Evolutionary conservation across 2,329 filamentous ascomycete species (phyloP), one percentile per base, ranked within the genome.

Genomic region (Tolypocladium nubicola): DNA sequence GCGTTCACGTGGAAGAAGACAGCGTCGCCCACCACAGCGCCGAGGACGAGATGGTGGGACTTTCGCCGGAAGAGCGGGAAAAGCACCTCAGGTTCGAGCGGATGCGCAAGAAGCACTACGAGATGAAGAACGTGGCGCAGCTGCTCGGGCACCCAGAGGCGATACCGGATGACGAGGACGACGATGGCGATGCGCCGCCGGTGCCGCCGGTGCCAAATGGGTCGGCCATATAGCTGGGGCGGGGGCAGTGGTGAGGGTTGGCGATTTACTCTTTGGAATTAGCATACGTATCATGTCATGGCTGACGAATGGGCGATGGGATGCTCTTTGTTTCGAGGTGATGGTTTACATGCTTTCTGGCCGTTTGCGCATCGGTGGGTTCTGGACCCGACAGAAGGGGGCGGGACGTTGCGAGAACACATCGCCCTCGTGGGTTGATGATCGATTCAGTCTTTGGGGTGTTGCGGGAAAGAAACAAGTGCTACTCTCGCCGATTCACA

Each of bases 61-160:
- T 85, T 67, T 83, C 76, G 58, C 74, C 80, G 47, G 90, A 96
- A 71, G 92, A 96, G 70, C 79, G 79, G 61, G 90, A 94, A 76
- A 97, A 97, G 79, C 94, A 99, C 73, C 84, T 82, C 68, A 85
- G 88, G 70, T 99, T 99, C 71, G 92, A 97, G 76, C 80, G 89
- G 75, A 81, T 90, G 78, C 84, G 94, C 68, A 97, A 94, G 85
- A 93, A 86, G 77, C 94, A 99, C 74, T 99, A 99, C 74, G 94
- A 99, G 79, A 99, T 99, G 94, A 90, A 84, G 75, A 88, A 94
- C 68, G 91, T 97, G 58, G 96, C 94, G 67, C 83, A 86, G 67
- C 75, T 97, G 56, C 82, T 99, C 62, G 92, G 90, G 16, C 87
- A 90, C 66, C 84, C 87, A 4, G 86, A 88, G 67, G 77, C 82